Conservation (phyloP, 164 flowering plant genomes). For the Paratinospora sagittata region DNA sequence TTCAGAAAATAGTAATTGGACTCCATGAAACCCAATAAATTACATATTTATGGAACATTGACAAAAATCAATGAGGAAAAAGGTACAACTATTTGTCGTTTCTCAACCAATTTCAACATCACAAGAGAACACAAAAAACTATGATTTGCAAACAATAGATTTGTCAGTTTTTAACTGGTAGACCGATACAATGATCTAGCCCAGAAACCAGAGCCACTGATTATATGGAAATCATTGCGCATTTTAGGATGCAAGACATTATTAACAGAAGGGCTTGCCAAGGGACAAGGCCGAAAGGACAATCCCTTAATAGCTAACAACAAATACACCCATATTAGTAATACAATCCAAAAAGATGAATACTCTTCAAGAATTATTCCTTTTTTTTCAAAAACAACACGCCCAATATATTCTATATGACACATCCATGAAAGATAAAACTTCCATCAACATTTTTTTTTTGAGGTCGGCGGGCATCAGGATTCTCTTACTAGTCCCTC, state of each 20-base stretch:
- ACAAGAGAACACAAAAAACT: not conserved
- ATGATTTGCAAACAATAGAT: not conserved
- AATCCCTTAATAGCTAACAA: not conserved
- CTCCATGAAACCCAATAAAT: not conserved
- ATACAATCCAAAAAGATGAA: not conserved
- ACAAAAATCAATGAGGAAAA: not conserved
- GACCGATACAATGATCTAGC: not conserved
- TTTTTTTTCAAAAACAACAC: not conserved
- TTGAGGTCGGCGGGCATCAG: no score
- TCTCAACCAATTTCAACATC: not conserved
- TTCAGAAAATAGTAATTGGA: slow-evolving; percentile 3
- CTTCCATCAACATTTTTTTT: not conserved
- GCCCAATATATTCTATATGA: not conserved
- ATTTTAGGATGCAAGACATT: not conserved
- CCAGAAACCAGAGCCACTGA: not conserved
- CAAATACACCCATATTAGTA: not conserved
- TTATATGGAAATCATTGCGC: not conserved
- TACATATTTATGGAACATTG: not conserved
- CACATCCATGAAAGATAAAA: not conserved
- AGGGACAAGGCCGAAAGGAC: not conserved
- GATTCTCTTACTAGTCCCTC: no score
- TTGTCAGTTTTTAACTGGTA: not conserved
- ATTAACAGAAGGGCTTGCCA: not conserved
- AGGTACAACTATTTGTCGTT: not conserved
- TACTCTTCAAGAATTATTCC: not conserved